Evolutionary conservation across 495 filamentous ascomycete species (phyloP), one percentile per base, ranked within the genome.

Genomic region (Penicillium daleae): DNA sequence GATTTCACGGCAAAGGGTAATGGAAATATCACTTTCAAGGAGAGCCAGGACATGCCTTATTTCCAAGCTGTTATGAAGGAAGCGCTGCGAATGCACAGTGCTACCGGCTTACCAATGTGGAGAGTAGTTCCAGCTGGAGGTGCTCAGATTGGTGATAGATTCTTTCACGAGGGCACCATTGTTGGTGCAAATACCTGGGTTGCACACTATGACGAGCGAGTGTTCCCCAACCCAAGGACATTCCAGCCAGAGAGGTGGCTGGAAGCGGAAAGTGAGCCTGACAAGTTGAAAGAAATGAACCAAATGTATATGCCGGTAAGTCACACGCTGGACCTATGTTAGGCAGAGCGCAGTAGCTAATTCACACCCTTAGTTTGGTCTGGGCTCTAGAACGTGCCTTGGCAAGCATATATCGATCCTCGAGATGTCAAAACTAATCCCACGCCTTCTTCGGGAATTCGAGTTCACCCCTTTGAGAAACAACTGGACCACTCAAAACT

Each of bases 181-280:
- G 81, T 89, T 0, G 86, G 86, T 0, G 77, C 82, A 19, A 83
- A 83, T 60, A 54, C 78, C 1, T 88, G 82, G 81, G 82, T 85
- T 4, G 76, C 73, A 0, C 81, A 86, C 63, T 72, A 73, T 27
- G 78, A 87, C 68, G 64, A 74, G 33, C 42, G 65, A 0, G 61
- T 87, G 0, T 89, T 82, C 53, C 83, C 66, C 1, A 71, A 79
- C 54, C 67, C 76, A 4, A 65, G 57, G 44, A 35, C n/a, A 0
- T 80, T 77, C 50, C 51, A 62, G 4, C 78, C 78, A 0, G 78
- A 79, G 56, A 49, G 78, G 24, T 80, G 77, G 77, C 62, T 79
- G 0, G 74, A 76, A 35, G 68, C 71, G 12, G 74, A 78, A 37
- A 60, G 7, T 10, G 55, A 71, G 17, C 67, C 70, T 17, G 72